phyloP scores from a whole-genome alignment of 176 grass and related monocot genomes.

The Triticum turgidum region DNA sequence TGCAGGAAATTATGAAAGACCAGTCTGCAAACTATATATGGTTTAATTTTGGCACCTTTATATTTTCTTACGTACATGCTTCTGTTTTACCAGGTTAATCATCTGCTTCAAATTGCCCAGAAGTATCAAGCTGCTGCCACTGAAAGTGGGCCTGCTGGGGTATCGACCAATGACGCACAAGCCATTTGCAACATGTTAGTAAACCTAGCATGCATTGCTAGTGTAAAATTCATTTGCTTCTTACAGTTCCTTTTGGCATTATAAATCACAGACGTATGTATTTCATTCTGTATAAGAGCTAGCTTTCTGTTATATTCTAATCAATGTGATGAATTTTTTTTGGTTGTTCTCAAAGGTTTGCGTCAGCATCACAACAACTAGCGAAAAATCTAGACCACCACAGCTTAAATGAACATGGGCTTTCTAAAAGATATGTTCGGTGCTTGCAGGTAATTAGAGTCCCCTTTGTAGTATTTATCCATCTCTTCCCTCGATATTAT shows the following conservation, averaged over 20 bases:
- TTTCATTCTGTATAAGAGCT: not conserved
- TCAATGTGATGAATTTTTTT: not conserved
- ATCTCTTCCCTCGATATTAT: not conserved
- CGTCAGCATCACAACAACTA: conserved; percentile 63
- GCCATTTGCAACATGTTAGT: conserved; percentile 85
- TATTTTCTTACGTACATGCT: not conserved
- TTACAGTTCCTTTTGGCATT: conserved; percentile 2
- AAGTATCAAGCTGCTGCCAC: conserved; percentile 68
- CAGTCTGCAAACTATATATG: not conserved
- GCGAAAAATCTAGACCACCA: conserved; percentile 83
- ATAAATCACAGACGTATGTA: conserved; percentile 5
- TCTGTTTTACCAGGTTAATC: conserved; percentile 62
- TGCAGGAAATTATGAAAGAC: not conserved
- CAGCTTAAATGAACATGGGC: conserved; percentile 87
- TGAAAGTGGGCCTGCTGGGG: conserved; percentile 60
- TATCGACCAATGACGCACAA: conserved; percentile 73
- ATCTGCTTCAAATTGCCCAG: conserved; percentile 84
- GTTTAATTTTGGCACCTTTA: not conserved
- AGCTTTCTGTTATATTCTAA: conserved; percentile 13
- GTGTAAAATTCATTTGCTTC: not conserved
- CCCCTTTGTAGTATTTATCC: not conserved
- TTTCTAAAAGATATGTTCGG: conserved; percentile 98
- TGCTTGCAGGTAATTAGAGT: conserved; percentile 76
- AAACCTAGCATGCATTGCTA: not conserved
- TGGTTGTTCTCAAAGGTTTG: conserved; percentile 64